These are phyloP conservation scores for Sarcomyxa edulis DNA, from an alignment of 768 basidiomycete genomes.

Conservation along the genomic window DNA sequence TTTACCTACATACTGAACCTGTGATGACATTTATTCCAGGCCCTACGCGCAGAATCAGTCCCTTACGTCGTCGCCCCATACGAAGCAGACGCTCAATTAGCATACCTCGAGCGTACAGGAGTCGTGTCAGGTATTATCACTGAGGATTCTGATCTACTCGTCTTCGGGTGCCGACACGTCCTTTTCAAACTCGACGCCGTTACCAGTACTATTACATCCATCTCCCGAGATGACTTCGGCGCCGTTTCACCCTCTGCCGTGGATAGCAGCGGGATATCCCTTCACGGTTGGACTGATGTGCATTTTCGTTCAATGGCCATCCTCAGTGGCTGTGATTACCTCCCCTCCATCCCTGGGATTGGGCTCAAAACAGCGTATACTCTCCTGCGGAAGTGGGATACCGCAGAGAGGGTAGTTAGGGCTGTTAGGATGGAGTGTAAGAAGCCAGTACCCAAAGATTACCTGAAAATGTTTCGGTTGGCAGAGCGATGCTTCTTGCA, in stretches of 20 bases:
- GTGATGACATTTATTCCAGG: slow-evolving; percentile 39
- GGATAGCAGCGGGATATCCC: slow-evolving; percentile 63
- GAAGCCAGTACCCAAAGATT: slow-evolving; percentile 71
- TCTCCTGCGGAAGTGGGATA: slow-evolving; percentile 79
- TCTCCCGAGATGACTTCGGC: slow-evolving; percentile 66
- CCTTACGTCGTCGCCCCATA: slow-evolving; percentile 93
- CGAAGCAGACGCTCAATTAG: slow-evolving; percentile 96
- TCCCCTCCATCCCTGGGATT: slow-evolving; percentile 85
- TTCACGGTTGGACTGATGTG: slow-evolving; percentile 83
- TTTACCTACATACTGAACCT: not conserved
- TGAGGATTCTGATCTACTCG: slow-evolving; percentile 96
- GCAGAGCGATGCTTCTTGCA: slow-evolving; percentile 93
- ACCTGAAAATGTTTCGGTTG: slow-evolving; percentile 66
- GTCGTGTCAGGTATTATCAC: slow-evolving; percentile 90
- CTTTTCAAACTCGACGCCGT: slow-evolving; percentile 88
- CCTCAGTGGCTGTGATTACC: slow-evolving; percentile 88
- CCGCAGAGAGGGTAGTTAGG: slow-evolving; percentile 77
- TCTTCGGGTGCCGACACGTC: slow-evolving; percentile 91
- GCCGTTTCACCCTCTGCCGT: slow-evolving; percentile 39
- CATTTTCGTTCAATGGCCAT: slow-evolving; percentile 95
- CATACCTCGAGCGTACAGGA: slow-evolving; percentile 81
- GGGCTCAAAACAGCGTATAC: slow-evolving; percentile 91
- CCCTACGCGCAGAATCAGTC: slow-evolving; percentile 74
- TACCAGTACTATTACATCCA: slow-evolving; percentile 57
- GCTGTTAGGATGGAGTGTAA: slow-evolving; percentile 78